Evolutionary conservation across 805 yeast species (phyloP).

Genomic region (Teunomyces pallodes): DNA sequence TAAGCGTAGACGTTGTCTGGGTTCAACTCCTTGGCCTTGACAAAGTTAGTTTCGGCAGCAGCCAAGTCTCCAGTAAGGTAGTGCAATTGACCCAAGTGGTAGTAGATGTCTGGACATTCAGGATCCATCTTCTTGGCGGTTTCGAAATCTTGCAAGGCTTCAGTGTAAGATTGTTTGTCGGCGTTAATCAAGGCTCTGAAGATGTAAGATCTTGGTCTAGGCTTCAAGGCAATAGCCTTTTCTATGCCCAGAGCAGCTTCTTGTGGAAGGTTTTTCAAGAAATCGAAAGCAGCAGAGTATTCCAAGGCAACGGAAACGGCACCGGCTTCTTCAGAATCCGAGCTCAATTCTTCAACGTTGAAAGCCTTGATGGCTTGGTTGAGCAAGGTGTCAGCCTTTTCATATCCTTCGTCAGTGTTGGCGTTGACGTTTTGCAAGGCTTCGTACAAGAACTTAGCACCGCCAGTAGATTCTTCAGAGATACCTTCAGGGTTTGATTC

Average conservation of each 20-base stretch:
- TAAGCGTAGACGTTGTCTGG: slow-evolving; percentile 77
- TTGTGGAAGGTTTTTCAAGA: slow-evolving; percentile 71
- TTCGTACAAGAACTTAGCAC: slow-evolving; percentile 60
- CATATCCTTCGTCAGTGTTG: slow-evolving; percentile 58
- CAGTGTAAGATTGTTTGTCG: slow-evolving; percentile 65
- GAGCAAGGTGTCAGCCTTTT: slow-evolving; percentile 56
- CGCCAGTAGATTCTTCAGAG: slow-evolving; percentile 50
- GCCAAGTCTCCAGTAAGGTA: slow-evolving; percentile 75
- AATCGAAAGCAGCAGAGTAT: slow-evolving; percentile 77
- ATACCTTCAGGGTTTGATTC: slow-evolving; percentile 50
- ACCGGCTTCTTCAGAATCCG: slow-evolving; percentile 38
- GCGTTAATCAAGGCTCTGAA: slow-evolving; percentile 80
- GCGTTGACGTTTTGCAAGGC: slow-evolving; percentile 57
- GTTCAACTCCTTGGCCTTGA: slow-evolving; percentile 71
- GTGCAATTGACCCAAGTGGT: slow-evolving; percentile 91
- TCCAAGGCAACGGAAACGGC: slow-evolving; percentile 72
- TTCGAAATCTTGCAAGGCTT: slow-evolving; percentile 64
- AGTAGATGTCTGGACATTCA: slow-evolving; percentile 75
- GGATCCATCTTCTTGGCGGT: slow-evolving; percentile 69
- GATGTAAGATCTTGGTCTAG: slow-evolving; percentile 80
- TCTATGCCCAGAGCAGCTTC: slow-evolving; percentile 64
- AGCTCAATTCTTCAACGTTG: slow-evolving; percentile 28
- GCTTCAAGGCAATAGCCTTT: slow-evolving; percentile 60
- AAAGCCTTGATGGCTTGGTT: slow-evolving; percentile 57
- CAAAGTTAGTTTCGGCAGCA: slow-evolving; percentile 72